These are phyloP conservation scores for Trichophyton benhamiae DNA, from an alignment of 2,329 filamentous ascomycete species.

Conservation along the genomic window DNA sequence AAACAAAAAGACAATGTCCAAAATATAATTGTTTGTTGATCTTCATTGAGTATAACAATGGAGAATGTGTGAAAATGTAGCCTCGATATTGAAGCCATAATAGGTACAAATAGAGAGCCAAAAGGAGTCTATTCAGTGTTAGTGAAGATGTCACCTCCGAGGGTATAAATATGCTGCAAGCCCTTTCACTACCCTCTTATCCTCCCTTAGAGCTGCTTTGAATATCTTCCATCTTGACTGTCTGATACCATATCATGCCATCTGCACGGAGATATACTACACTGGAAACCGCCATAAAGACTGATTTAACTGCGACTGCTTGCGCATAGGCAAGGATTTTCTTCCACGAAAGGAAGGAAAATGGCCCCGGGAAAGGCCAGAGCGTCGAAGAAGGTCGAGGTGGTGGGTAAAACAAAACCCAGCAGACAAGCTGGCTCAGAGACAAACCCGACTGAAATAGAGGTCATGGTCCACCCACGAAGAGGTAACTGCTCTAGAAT, in stretches of 20 bases:
- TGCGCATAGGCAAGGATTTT: neutral
- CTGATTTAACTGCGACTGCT: neutral
- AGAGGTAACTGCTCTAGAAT: constrained; percentile 3
- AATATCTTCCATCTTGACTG: neutral
- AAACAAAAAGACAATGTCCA: neutral
- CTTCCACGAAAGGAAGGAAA: neutral
- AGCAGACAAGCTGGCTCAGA: neutral
- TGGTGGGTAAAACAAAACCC: neutral
- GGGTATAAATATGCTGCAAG: neutral
- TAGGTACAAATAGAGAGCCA: neutral
- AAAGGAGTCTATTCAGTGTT: neutral
- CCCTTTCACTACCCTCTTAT: neutral
- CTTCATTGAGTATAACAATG: neutral
- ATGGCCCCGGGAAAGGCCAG: neutral
- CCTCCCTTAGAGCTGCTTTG: neutral
- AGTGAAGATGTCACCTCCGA: neutral
- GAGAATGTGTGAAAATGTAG: neutral
- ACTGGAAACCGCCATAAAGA: neutral
- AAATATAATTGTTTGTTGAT: neutral
- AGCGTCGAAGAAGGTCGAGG: neutral
- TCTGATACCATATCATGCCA: neutral
- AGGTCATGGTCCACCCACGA: constrained; percentile 1
- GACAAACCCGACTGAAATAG: neutral
- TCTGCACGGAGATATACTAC: neutral
- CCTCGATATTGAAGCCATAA: neutral